Conservation (phyloP, 2,329 filamentous ascomycete genomes). For the Hypoxylon sp. region DNA sequence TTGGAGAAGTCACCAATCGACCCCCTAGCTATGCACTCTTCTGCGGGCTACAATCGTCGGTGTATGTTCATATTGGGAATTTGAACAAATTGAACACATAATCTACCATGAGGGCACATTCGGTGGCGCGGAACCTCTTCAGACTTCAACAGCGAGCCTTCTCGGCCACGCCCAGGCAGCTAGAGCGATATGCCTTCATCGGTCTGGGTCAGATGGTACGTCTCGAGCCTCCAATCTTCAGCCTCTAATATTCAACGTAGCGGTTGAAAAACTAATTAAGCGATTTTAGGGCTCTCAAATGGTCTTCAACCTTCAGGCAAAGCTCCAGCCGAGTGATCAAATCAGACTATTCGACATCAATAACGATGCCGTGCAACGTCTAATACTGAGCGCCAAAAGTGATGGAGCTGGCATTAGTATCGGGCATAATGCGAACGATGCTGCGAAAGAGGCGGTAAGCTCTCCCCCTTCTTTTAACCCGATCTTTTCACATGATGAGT, state of each 20-base stretch:
- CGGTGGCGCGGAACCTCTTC: constrained; percentile 55
- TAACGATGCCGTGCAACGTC: constrained; percentile 58
- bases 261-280: constrained; percentile 21
- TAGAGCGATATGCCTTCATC: constrained; percentile 70
- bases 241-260: background rate
- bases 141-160: constrained; percentile 62
- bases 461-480: constrained; percentile 39
- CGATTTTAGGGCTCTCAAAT: constrained; percentile 68
- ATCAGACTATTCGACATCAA: constrained; percentile 70
- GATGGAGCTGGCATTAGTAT: constrained; percentile 62
- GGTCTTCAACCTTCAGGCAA: constrained; percentile 71
- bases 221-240: constrained; percentile 13
- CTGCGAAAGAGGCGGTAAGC: constrained; percentile 65
- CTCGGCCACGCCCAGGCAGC: constrained; percentile 60
- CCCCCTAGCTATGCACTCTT: constrained; percentile 4
- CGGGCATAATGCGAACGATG: constrained; percentile 60
- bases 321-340: constrained; percentile 64
- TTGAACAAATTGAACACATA: constrained; percentile 54
- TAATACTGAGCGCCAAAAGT: constrained; percentile 59
- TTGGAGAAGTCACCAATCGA: constrained; percentile 36
- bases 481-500: constrained; percentile 52
- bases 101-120: constrained; percentile 61
- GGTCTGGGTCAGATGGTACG: constrained; percentile 72
- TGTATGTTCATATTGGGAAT: constrained; percentile 58
- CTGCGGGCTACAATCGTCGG: background rate